Conservation (phyloP, 1,284 basidiomycete genomes). For the Ceratorhiza oryzae-sativae region DNA sequence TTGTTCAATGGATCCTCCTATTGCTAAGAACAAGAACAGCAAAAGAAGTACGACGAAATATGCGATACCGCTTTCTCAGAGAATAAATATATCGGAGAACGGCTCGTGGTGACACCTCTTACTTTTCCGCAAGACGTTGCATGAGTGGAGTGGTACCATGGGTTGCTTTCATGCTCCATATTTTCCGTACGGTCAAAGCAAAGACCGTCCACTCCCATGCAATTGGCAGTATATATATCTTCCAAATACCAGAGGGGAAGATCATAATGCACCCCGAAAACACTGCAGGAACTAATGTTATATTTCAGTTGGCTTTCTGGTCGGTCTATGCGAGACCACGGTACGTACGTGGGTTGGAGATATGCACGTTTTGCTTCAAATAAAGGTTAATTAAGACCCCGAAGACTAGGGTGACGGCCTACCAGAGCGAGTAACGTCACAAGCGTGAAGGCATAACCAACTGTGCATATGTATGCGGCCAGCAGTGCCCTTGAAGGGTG, state of each 20-base stretch:
- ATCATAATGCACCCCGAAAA: conserved; percentile 15
- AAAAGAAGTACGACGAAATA: not conserved
- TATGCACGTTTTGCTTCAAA: not conserved
- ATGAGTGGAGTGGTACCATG: conserved; percentile 9
- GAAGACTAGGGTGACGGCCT: not conserved
- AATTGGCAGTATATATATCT: conserved; percentile 3
- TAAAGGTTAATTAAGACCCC: not conserved
- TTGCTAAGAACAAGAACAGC: not conserved
- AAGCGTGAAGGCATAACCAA: not conserved
- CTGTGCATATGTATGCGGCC: conserved; percentile 1
- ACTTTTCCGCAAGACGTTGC: conserved; percentile 13
- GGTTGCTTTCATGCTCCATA: not conserved
- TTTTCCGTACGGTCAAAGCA: not conserved
- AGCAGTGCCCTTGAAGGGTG: not conserved
- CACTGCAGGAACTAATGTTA: conserved; percentile 2
- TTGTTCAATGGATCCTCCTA: not conserved
- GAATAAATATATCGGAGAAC: no score
- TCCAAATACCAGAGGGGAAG: conserved; percentile 10
- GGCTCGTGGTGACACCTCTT: not conserved
- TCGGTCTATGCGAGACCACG: not conserved
- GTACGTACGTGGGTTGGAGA: conserved; percentile 5
- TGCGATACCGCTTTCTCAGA: not conserved
- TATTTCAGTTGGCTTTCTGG: conserved; percentile 41
- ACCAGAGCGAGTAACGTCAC: not conserved
- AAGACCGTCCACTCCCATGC: conserved; percentile 7